Conservation (phyloP, 2,329 filamentous ascomycete genomes). For the Metarhizium humberi region DNA sequence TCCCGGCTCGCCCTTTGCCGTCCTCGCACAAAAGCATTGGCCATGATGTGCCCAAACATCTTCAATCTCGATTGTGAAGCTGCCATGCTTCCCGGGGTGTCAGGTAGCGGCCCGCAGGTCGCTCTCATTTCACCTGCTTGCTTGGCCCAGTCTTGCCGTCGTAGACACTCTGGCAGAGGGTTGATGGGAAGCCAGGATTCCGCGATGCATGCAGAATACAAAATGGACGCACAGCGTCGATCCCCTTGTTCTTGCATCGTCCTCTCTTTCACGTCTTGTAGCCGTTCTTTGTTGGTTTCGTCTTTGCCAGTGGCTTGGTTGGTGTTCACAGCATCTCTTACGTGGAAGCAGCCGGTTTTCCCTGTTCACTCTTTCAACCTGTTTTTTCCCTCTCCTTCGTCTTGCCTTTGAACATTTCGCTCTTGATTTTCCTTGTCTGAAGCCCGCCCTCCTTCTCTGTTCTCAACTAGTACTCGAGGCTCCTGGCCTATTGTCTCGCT, state of each 20-base stretch:
- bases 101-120: background rate
- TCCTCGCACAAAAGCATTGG: background rate
- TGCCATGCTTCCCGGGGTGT: background rate
- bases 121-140: background rate
- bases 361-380: background rate
- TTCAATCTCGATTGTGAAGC: too few species aligned
- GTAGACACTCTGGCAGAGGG: too few species aligned
- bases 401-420: background rate
- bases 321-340: conserved; percentile 9
- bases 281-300: conserved; percentile 2
- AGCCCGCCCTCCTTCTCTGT: conserved; percentile 6
- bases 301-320: conserved; percentile 4
- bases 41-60: background rate
- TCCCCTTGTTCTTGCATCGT: background rate
- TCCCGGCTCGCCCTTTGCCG: background rate
- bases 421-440: background rate
- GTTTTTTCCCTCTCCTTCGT: background rate
- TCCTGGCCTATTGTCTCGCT: background rate
- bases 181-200: background rate
- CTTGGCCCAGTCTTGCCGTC: background rate
- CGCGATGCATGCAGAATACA: background rate
- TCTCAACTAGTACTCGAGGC: background rate
- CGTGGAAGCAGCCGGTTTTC: background rate
- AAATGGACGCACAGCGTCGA: background rate
- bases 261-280: background rate